A percentile compares a stretch with the other conserved stretches of the same genome.
These are phyloP conservation scores for Plasmodium gaboni DNA, from an alignment of 169 alveolate genomes.

Conservation along the genomic window DNA sequence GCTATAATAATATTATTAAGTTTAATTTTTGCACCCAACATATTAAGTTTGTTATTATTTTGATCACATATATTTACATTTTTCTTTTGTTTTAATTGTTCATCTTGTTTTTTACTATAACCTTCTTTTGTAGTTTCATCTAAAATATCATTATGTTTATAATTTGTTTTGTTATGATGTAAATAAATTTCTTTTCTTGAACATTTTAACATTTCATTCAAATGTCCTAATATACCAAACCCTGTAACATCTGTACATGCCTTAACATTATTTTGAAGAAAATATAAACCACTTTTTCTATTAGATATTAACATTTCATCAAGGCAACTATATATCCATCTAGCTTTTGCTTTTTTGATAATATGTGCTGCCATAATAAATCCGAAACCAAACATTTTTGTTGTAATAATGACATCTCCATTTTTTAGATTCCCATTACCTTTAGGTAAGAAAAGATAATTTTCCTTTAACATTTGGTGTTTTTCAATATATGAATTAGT, in stretches of 20 bases:
- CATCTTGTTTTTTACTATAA: not conserved
- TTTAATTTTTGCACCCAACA: constrained; percentile 68
- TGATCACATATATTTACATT: not conserved
- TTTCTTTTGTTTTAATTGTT: not conserved
- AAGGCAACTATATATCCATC: constrained; percentile 74
- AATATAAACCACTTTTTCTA: constrained; percentile 65
- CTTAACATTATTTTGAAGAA: constrained; percentile 52
- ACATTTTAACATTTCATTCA: constrained; percentile 74
- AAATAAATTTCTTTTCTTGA: constrained; percentile 67
- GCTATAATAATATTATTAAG: constrained; percentile 46
- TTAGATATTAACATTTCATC: constrained; percentile 76
- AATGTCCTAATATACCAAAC: constrained; percentile 73
- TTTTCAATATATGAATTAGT: constrained; percentile 2
- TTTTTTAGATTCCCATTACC: constrained; percentile 47
- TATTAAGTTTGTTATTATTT: not conserved
- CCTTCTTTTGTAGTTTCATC: not conserved
- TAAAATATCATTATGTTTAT: not conserved
- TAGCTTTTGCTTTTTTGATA: constrained; percentile 72
- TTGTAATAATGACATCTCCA: constrained; percentile 72
- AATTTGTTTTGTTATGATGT: not conserved
- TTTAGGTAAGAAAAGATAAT: constrained; percentile 53
- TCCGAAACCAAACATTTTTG: constrained; percentile 75
- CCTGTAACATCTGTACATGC: constrained; percentile 78
- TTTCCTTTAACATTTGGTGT: constrained; percentile 30
- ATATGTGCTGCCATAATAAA: constrained; percentile 78